These are phyloP conservation scores for Thielaviopsis punctulata DNA, from an alignment of 2,329 filamentous ascomycete genomes.

Conservation along the genomic window DNA sequence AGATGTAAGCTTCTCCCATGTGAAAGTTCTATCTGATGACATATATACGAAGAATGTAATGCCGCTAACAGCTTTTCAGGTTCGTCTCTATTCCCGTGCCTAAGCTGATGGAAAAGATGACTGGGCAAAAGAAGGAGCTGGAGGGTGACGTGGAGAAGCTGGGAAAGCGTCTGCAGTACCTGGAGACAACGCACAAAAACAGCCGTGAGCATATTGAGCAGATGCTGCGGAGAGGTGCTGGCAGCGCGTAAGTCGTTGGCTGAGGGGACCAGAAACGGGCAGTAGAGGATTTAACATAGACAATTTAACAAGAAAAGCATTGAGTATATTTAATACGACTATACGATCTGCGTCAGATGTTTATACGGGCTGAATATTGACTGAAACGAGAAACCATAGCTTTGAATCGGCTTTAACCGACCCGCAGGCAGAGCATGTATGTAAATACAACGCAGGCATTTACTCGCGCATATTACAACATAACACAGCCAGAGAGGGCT, in stretches of 20 bases:
- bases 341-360: neutral
- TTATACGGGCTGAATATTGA: too few species aligned
- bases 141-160: constrained; percentile 65
- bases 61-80: constrained; percentile 31
- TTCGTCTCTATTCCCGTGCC: constrained; percentile 65
- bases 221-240: constrained; percentile 41
- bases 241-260: neutral
- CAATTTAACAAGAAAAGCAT: neutral
- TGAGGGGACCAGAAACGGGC: neutral
- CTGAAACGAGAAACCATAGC: too few species aligned
- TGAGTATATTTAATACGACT: neutral
- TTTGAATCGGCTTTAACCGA: too few species aligned
- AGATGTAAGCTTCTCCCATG: constrained; percentile 51
- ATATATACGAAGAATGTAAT: constrained; percentile 2
- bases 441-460: too few species aligned
- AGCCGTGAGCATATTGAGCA: constrained; percentile 81
- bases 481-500: too few species aligned
- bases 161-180: constrained; percentile 76
- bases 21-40: constrained; percentile 5
- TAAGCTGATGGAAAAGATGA: constrained; percentile 59
- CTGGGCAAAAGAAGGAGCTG: constrained; percentile 54
- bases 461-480: too few species aligned
- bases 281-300: neutral
- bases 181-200: constrained; percentile 92
- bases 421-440: too few species aligned